phyloP scores from a whole-genome alignment of 176 grass and related monocot species.

The Elymus sibiricus region DNA sequence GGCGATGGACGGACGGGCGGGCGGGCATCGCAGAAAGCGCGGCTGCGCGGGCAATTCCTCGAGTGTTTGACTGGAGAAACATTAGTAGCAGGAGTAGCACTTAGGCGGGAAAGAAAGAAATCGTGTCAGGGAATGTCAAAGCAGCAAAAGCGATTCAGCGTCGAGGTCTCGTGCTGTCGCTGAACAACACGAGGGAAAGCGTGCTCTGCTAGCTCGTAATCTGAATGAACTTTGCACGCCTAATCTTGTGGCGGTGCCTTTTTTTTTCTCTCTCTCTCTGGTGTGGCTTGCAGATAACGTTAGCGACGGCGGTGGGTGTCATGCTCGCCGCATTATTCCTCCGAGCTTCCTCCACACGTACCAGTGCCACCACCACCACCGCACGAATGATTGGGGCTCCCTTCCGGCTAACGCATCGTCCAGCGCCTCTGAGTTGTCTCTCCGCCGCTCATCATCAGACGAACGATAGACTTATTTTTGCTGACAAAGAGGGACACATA shows the following conservation, averaged over 20 bases:
- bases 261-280: not conserved
- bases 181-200: not conserved
- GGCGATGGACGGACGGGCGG: slow-evolving; percentile 21
- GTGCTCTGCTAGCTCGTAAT: not conserved
- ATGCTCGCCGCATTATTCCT: slow-evolving; percentile 67
- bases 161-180: not conserved
- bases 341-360: slow-evolving; percentile 54
- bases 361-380: not conserved
- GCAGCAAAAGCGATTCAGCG: not conserved
- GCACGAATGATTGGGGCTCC: slow-evolving; percentile 29
- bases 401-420: slow-evolving; percentile 36
- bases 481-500: slow-evolving; percentile 1
- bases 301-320: slow-evolving; percentile 44
- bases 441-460: not conserved
- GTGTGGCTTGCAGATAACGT: slow-evolving; percentile 51
- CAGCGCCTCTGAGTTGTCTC: slow-evolving; percentile 25
- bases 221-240: not conserved
- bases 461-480: not conserved
- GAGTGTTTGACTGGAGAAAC: slow-evolving; percentile 28
- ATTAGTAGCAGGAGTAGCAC: not conserved
- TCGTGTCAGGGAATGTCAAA: not conserved
- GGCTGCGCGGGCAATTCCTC: not conserved
- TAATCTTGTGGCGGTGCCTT: not conserved
- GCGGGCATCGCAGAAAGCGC: slow-evolving; percentile 30
- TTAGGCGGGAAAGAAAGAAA: not conserved